Base-by-base conservation (phyloP, 2,329 filamentous ascomycete species). In the Paradendryphiella salina region DNA sequence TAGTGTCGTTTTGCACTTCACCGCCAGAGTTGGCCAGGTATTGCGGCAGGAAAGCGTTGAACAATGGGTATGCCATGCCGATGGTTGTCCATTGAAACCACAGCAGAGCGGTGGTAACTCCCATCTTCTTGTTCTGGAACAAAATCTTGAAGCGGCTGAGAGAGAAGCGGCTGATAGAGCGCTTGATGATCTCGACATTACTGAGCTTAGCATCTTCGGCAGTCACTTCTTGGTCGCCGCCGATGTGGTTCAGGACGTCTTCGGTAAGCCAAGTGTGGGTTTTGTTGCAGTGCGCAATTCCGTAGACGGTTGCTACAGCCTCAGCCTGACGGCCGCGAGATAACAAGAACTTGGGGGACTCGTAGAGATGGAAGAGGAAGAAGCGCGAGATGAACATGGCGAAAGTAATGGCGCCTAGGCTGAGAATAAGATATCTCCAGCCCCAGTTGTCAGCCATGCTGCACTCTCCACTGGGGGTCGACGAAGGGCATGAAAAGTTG, bases 11-110 rank as follows among this genome's bases (percentile, higher is more conserved):
- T 1, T 52, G 46, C 1, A 64, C 56, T 0, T 43, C 62, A 13
- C 61, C 59, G 9, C 76, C 76, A 20, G 83, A 80, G 48, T 84
- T 81, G 18, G 85, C 82, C 52, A 95, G 83, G 66, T 94, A 94
- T 61, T 94, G 88, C 0, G 90, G 90, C n/a, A 96, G 80, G 74
- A 95, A 95, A 44, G 88, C 87, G 72, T 94, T 94, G 81, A 93
- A 96, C 1, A 96, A 82, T 1, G 89, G 90, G 66, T 93, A 95
- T 2, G 86, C 89, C 84, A 95, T 88, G 52, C 90, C 90, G 59
- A 95, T 92, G 11, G 84, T 86, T 0, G 85, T 80, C 90, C 90
- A 95, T 69, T 85, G 85, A 72, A 91, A 88, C 88, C 88, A 91
- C 39, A 93, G 70, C 1, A 82, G 66, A 10, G 72, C 52, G 21